Conservation (phyloP, 2,329 filamentous ascomycete genomes). For the Clarireedia homoeocarpa region DNA sequence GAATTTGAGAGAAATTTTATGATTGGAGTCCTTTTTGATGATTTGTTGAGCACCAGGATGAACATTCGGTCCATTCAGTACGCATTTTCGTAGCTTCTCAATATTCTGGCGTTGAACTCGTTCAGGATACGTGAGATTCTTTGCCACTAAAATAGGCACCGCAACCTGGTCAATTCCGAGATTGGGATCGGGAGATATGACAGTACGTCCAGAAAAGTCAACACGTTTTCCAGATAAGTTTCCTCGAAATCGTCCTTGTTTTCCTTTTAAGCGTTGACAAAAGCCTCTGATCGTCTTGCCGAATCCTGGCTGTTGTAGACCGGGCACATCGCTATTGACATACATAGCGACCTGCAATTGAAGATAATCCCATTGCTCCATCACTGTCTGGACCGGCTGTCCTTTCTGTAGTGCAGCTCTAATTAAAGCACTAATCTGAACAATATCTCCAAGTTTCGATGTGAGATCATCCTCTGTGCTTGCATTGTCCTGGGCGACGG, state of each 20-base stretch:
- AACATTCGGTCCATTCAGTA: constrained; percentile 66
- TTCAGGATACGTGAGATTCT: constrained; percentile 93
- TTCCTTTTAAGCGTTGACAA: constrained; percentile 91
- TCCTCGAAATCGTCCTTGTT: constrained; percentile 93
- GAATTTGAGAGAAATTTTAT: constrained; percentile 70
- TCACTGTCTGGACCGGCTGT: constrained; percentile 77
- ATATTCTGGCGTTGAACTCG: constrained; percentile 79
- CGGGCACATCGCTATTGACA: constrained; percentile 93
- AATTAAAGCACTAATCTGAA: constrained; percentile 84
- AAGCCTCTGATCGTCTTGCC: constrained; percentile 89
- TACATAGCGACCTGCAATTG: constrained; percentile 96
- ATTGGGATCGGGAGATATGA: constrained; percentile 96
- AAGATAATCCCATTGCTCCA: constrained; percentile 98
- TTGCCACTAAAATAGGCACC: constrained; percentile 84
- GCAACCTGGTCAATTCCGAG: constrained; percentile 89
- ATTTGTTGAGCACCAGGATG: constrained; percentile 88
- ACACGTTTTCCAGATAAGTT: constrained; percentile 98
- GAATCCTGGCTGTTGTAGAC: constrained; percentile 79
- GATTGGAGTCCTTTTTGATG: constrained; percentile 58
- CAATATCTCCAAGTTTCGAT: constrained; percentile 92
- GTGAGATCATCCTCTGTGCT: constrained; percentile 97
- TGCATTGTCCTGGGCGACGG: constrained; percentile 84
- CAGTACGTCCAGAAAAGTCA: constrained; percentile 93
- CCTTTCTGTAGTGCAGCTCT: constrained; percentile 76
- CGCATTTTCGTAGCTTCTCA: constrained; percentile 65